A percentile compares a stretch with the other conserved stretches of the same genome.
Conservation (phyloP, 805 yeast species). For the Candida ovalis region DNA sequence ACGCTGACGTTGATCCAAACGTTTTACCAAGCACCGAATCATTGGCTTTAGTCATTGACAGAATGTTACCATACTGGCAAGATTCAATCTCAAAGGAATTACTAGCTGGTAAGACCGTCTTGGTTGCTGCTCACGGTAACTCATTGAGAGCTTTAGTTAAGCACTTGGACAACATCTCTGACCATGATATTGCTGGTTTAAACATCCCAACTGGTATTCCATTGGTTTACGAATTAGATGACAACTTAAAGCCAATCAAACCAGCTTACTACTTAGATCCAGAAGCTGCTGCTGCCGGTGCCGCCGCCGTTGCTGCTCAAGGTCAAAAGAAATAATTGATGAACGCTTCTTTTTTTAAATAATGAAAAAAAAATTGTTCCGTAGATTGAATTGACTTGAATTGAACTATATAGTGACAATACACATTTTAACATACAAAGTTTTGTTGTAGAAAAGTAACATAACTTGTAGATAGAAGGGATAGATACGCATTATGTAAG, state of each 20-base stretch:
- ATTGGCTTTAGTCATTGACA: slow-evolving; percentile 88
- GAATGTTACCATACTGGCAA: slow-evolving; percentile 96
- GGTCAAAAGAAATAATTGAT: slow-evolving; percentile 59
- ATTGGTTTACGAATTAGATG: slow-evolving; percentile 92
- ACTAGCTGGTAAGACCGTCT: slow-evolving; percentile 82
- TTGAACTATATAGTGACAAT: too few relatives aligned
- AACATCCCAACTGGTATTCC: slow-evolving; percentile 99
- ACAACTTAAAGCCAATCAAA: slow-evolving; percentile 81
- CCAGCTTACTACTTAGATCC: slow-evolving; percentile 97
- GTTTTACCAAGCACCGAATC: slow-evolving; percentile 94
- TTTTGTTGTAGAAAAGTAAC: too few relatives aligned
- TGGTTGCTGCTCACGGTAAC: slow-evolving; percentile 97
- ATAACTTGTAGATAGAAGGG: too few relatives aligned
- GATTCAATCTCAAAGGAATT: slow-evolving; percentile 84
- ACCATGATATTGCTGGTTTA: slow-evolving; percentile 86
- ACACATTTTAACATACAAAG: too few relatives aligned
- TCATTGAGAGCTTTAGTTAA: slow-evolving; percentile 94
- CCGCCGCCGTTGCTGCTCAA: slow-evolving; percentile 98
- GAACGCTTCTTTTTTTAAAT: background rate
- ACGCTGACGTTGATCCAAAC: slow-evolving; percentile 75
- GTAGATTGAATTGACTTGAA: too few relatives aligned
- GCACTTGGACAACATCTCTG: slow-evolving; percentile 91
- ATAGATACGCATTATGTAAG: too few relatives aligned
- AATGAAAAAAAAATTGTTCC: too few relatives aligned
- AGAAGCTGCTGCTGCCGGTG: slow-evolving; percentile 99